Conservation (phyloP, 73 alveolate genomes). For the Paramecium bursaria region DNA sequence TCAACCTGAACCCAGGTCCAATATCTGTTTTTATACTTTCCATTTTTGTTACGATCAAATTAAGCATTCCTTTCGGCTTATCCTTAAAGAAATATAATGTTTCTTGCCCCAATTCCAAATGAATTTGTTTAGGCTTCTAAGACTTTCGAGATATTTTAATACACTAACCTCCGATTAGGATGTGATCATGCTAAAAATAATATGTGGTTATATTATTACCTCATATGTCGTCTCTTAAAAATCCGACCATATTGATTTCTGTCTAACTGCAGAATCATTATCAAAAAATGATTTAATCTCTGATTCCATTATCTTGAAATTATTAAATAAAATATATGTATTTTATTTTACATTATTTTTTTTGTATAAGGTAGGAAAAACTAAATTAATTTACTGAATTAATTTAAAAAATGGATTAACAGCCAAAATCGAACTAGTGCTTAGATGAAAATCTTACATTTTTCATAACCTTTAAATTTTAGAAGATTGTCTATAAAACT, state of each 20-base stretch:
- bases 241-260: slow-evolving; percentile 9
- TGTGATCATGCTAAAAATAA: background rate
- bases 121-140: background rate
- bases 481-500: no score
- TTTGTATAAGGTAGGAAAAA: no score
- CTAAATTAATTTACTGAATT: no score
- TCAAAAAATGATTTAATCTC: slow-evolving; percentile 31
- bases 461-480: no score
- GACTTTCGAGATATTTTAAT: slow-evolving; percentile 23
- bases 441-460: no score
- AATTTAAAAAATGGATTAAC: no score
- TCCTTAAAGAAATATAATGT: slow-evolving; percentile 18
- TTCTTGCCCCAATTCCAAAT: slow-evolving; percentile 19
- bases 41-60: slow-evolving; percentile 12
- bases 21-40: background rate
- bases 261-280: slow-evolving; percentile 4
- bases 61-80: slow-evolving; percentile 30
- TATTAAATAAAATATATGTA: no score
- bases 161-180: background rate
- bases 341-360: no score
- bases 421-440: no score
- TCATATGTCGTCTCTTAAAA: background rate
- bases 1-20: slow-evolving; percentile 17
- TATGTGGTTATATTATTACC: background rate
- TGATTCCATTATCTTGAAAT: no score